Percentiles rank a stretch among this genome's conserved stretches.
Conservation (phyloP, 208 protist genomes). For the Trichomonas gallinae region DNA sequence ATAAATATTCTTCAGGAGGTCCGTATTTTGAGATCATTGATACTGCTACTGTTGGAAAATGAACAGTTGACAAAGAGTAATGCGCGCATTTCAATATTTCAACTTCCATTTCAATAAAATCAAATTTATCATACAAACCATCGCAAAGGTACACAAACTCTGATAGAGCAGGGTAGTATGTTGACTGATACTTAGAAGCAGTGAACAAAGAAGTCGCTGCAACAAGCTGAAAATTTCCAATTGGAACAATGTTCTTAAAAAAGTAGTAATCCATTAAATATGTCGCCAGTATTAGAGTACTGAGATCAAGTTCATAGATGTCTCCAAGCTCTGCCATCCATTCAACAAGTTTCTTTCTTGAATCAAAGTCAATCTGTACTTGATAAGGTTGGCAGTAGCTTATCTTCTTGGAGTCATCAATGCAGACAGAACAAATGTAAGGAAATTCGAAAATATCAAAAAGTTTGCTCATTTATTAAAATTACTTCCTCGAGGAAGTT, state of each 20-base stretch:
- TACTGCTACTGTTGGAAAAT: background rate
- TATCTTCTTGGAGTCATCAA: background rate
- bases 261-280: background rate
- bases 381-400: background rate
- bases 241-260: background rate
- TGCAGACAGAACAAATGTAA: background rate
- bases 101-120: background rate
- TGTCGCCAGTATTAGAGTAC: background rate
- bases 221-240: background rate
- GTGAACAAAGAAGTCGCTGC: background rate
- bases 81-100: background rate
- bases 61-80: background rate
- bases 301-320: background rate
- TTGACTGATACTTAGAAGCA: background rate
- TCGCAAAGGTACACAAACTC: conserved; percentile 7
- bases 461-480: no score
- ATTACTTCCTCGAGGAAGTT: no score
- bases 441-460: no score
- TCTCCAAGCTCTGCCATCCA: background rate
- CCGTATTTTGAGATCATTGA: background rate
- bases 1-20: background rate
- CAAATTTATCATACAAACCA: background rate
- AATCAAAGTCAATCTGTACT: background rate
- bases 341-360: background rate
- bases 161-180: background rate